Evolutionary conservation across 345 rosid species (phyloP).

Genomic region (Brassica incana): DNA sequence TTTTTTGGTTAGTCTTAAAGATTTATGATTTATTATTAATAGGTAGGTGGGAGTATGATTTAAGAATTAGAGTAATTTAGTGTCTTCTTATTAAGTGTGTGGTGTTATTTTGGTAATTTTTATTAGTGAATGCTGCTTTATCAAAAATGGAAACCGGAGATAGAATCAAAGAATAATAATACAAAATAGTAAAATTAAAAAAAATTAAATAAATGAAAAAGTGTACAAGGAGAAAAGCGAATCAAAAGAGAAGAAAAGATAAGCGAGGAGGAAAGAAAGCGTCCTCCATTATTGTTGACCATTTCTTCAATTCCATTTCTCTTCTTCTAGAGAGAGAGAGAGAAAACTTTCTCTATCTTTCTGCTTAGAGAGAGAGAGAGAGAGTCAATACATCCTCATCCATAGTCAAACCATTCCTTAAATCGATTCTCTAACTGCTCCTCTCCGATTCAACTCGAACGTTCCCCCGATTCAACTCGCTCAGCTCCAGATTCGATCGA

Average conservation of each 20-base stretch:
- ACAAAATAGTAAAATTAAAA: background rate
- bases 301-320: slow-evolving; percentile 19
- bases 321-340: no score
- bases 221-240: background rate
- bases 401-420: slow-evolving; percentile 22
- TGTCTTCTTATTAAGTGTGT: background rate
- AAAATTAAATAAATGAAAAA: background rate
- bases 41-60: no score
- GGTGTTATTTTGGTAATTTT: background rate
- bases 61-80: no score
- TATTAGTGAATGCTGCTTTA: background rate
- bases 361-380: slow-evolving; percentile 13
- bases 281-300: slow-evolving; percentile 41
- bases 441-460: slow-evolving; percentile 33
- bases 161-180: background rate
- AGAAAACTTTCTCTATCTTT: slow-evolving; percentile 3
- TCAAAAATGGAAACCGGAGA: background rate
- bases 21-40: no score
- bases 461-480: slow-evolving; percentile 31
- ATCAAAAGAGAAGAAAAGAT: slow-evolving; percentile 16
- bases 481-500: slow-evolving; percentile 11
- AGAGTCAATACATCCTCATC: background rate
- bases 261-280: slow-evolving; percentile 5
- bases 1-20: no score
- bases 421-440: slow-evolving; percentile 16